Evolutionary conservation across 2,329 filamentous ascomycete species (phyloP).

Genomic region (Westerdykella ornata): DNA sequence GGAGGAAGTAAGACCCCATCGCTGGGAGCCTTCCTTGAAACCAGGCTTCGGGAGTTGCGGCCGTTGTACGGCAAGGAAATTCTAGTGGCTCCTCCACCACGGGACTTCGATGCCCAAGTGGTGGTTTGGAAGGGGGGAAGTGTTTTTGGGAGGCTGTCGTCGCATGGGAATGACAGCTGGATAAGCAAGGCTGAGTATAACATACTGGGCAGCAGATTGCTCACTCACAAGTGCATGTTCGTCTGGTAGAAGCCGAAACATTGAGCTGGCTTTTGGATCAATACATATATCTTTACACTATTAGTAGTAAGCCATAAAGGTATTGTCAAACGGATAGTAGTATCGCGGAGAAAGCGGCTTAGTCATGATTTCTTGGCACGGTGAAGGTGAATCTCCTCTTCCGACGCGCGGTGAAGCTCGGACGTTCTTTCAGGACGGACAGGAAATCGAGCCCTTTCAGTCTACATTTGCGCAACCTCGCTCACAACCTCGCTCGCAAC

Average conservation of each 20-base stretch:
- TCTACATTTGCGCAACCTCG: too few relatives aligned
- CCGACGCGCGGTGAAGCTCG: slow-evolving; percentile 14
- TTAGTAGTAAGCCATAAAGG: not conserved
- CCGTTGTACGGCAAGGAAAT: slow-evolving; percentile 60
- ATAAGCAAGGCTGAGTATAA: slow-evolving; percentile 84
- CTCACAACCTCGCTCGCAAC: not conserved
- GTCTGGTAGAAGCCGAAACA: slow-evolving; percentile 24
- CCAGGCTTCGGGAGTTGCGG: slow-evolving; percentile 62
- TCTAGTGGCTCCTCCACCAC: slow-evolving; percentile 62
- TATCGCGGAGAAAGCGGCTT: not conserved
- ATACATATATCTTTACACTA: not conserved
- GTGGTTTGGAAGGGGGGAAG: slow-evolving; percentile 96
- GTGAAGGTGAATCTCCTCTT: slow-evolving; percentile 12
- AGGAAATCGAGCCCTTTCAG: not conserved
- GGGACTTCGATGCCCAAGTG: slow-evolving; percentile 96
- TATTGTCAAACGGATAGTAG: not conserved
- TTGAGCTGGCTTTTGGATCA: too few relatives aligned
- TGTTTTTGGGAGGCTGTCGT: slow-evolving; percentile 82
- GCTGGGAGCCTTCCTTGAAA: slow-evolving; percentile 76
- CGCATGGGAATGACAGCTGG: slow-evolving; percentile 85
- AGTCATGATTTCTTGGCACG: slow-evolving; percentile 13
- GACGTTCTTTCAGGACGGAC: slow-evolving; percentile 1
- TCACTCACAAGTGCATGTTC: slow-evolving; percentile 50
- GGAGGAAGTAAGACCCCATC: slow-evolving; percentile 48
- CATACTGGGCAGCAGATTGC: slow-evolving; percentile 67